Conservation (phyloP, 768 basidiomycete species). For the Strobilomyces confusus region DNA sequence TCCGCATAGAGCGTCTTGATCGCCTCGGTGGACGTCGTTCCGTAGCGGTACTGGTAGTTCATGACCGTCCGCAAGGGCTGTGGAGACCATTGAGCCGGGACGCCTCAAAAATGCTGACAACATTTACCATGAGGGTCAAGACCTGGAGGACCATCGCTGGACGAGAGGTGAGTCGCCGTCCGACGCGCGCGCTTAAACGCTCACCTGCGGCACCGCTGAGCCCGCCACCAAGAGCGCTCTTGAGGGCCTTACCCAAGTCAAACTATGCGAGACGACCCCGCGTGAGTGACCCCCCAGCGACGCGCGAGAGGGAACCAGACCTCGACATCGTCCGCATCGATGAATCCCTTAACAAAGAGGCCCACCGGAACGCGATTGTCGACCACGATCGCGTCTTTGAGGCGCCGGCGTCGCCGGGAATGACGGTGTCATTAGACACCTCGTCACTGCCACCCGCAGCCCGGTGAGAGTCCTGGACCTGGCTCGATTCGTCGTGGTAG, state of each 20-base stretch:
- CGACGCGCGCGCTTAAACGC: constrained; percentile 1
- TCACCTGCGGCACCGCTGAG: constrained; percentile 82
- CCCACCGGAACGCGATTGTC: constrained; percentile 34
- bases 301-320: constrained; percentile 37
- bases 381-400: constrained; percentile 12
- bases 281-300: constrained; percentile 39
- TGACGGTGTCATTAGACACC: constrained; percentile 7
- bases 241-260: constrained; percentile 72
- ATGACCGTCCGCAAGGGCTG: constrained; percentile 93
- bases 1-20: constrained; percentile 66
- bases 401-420: neutral
- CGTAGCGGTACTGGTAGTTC: constrained; percentile 95
- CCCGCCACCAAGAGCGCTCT: constrained; percentile 84
- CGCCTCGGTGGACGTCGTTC: constrained; percentile 67
- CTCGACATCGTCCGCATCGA: constrained; percentile 63
- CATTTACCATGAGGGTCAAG: constrained; percentile 67
- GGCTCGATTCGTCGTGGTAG: constrained; percentile 13
- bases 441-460: constrained; percentile 13
- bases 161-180: constrained; percentile 5
- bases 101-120: neutral
- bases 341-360: constrained; percentile 65
- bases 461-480: neutral
- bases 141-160: constrained; percentile 94
- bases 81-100: neutral
- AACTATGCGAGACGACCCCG: constrained; percentile 54